Percentiles rank a stretch among this genome's conserved stretches.
These are phyloP conservation scores for Plasmopara viticola DNA, from an alignment of 352 stramenopile species.

Conservation along the genomic window DNA sequence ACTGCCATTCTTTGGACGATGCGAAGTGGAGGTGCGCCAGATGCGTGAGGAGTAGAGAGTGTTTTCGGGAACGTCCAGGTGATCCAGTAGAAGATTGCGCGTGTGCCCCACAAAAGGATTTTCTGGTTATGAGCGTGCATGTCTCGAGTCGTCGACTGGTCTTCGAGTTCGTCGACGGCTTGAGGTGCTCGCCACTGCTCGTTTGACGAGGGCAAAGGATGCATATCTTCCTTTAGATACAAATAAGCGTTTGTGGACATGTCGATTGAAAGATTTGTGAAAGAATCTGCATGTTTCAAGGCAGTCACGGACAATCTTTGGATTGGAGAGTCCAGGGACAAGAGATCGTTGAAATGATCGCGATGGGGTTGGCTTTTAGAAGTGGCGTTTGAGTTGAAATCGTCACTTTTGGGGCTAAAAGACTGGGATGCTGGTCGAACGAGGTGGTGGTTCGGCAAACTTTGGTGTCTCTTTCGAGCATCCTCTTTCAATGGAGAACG, in stretches of 20 bases:
- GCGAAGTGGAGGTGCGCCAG: constrained; percentile 26
- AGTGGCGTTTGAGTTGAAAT: constrained; percentile 1
- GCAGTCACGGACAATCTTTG: not conserved
- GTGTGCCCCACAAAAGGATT: constrained; percentile 25
- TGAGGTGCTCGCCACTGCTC: constrained; percentile 42
- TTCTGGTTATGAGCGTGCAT: constrained; percentile 18
- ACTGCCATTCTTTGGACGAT: constrained; percentile 29
- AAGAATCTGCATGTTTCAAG: not conserved
- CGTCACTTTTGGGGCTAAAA: too few relatives aligned
- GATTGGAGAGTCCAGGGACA: constrained; percentile 21
- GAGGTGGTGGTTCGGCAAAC: too few relatives aligned
- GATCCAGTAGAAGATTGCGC: constrained; percentile 50
- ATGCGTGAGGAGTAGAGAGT: constrained; percentile 10
- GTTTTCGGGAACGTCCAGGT: constrained; percentile 25
- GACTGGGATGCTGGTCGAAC: too few relatives aligned
- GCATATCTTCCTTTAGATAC: not conserved
- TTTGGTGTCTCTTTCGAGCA: too few relatives aligned
- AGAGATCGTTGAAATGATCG: constrained; percentile 47
- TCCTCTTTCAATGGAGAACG: too few relatives aligned
- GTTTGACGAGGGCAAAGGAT: constrained; percentile 15
- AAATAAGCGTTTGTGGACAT: not conserved
- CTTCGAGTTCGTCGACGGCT: constrained; percentile 25
- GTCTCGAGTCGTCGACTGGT: constrained; percentile 10
- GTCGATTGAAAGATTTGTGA: not conserved
- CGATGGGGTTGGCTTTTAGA: constrained; percentile 3